A percentile compares a stretch with the other conserved stretches of the same genome.
phyloP scores from a whole-genome alignment of 257 asterid genomes.

The Salvia miltiorrhiza region DNA sequence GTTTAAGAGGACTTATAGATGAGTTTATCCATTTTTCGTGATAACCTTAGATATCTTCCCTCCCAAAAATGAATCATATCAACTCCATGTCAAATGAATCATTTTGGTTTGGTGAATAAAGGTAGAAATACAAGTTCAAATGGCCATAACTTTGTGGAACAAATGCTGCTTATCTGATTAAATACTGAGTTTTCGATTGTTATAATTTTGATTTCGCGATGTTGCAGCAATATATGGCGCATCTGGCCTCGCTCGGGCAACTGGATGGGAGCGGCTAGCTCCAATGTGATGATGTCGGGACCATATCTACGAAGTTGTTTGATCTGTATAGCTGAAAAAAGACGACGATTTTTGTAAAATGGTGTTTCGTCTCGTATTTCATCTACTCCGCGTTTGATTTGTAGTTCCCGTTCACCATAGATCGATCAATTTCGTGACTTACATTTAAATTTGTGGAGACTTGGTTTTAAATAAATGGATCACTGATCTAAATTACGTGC shows the following conservation, averaged over 20 bases:
- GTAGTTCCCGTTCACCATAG: neutral
- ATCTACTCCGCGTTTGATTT: neutral
- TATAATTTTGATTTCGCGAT: neutral
- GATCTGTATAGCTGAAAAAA: neutral
- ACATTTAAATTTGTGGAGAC: neutral
- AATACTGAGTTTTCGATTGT: neutral
- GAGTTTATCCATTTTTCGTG: too few species aligned
- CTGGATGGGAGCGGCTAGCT: constrained; percentile 80
- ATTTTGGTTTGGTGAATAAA: neutral
- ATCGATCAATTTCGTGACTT: neutral
- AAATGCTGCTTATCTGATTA: neutral
- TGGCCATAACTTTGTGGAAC: neutral
- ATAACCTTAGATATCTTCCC: too few species aligned
- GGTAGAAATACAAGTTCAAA: neutral
- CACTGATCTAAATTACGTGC: too few species aligned
- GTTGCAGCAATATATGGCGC: constrained; percentile 86
- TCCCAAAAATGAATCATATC: neutral
- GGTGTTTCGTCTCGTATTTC: constrained; percentile 11
- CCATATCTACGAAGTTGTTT: neutral
- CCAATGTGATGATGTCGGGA: neutral
- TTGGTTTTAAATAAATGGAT: neutral
- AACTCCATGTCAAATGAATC: neutral
- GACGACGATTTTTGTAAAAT: neutral
- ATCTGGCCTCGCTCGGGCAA: constrained; percentile 75
- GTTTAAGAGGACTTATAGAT: too few species aligned